These are phyloP conservation scores for Sclerotinia subarctica DNA, from an alignment of 2,329 filamentous ascomycete species.

Conservation along the genomic window DNA sequence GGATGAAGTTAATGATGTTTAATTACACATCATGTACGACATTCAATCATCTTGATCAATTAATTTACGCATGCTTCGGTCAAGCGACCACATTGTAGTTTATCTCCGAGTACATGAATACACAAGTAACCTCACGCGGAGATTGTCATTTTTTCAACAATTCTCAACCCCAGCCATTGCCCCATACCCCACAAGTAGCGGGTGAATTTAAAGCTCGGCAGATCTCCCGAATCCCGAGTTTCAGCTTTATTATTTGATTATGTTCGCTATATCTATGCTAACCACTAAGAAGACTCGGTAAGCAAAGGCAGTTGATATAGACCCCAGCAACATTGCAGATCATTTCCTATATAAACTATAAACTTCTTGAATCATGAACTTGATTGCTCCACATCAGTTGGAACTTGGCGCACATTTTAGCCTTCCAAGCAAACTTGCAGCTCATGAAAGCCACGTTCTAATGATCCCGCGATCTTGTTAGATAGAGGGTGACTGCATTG, in stretches of 20 bases:
- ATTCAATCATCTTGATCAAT: constrained; percentile 4
- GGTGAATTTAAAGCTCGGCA: constrained; percentile 12
- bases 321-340: constrained; percentile 10
- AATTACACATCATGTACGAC: constrained; percentile 7
- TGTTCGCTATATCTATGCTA: not conserved
- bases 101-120: constrained; percentile 14
- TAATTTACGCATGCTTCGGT: constrained; percentile 21
- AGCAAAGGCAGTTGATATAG: constrained; percentile 4
- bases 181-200: constrained; percentile 19
- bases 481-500: not conserved
- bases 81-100: constrained; percentile 17
- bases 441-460: constrained; percentile 19
- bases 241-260: not conserved
- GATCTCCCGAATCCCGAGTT: constrained; percentile 19
- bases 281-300: not conserved
- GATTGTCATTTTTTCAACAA: constrained; percentile 18
- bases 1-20: not conserved
- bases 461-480: constrained; percentile 8
- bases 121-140: constrained; percentile 22
- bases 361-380: constrained; percentile 8
- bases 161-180: not conserved
- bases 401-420: not conserved
- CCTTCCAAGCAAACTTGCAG: not conserved
- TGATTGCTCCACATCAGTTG: constrained; percentile 1
- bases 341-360: not conserved